Evolutionary conservation across 1,284 basidiomycete genomes (phyloP), one percentile per base, ranked within the genome.

Genomic region (Ceratobasidium sp.): DNA sequence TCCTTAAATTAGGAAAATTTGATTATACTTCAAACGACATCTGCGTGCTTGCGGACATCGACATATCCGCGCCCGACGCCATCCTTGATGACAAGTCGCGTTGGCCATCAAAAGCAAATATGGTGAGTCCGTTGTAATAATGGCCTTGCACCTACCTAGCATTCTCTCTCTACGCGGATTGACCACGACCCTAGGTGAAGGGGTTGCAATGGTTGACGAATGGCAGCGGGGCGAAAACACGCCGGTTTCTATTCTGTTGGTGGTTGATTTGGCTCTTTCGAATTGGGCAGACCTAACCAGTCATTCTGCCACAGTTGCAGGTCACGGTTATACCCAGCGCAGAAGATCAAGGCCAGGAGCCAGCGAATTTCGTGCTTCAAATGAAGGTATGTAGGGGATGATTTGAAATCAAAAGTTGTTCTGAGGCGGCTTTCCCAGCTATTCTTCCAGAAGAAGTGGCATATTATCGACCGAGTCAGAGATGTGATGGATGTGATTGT

Each of bases 111-210:
- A 50, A 31, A 13, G 32, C 4, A 10, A 65, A 65, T n/a, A 65
- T 65, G 8, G 60, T 65, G 20, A 50, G 60, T n/a, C n/a, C n/a
- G n/a, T n/a, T n/a, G n/a, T 65, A 53, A 7, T 53, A 20, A 25
- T 27, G 6, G 29, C 29, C 50, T 15, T 2, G 13, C 29, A 32
- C 52, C 2, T 34, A 22, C 3, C 31, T 32, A 22, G 10, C 45
- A 22, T 15, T 6, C 22, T 20, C n/a, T 12, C n/a, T 7, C n/a
- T n/a, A n/a, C n/a, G n/a, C n/a, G n/a, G n/a, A n/a, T n/a, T n/a
- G n/a, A n/a, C n/a, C n/a, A n/a, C n/a, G n/a, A n/a, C n/a, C n/a
- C 6, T 22, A 47, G 45, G 20, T 10, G 22, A 47, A 47, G 20
- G 45, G 10, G 10, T 20, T 47, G 13, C 10, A 22, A 6, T 47